A percentile compares a stretch with the other conserved stretches of the same genome.
Conservation (phyloP, 768 basidiomycete species). For the Mycena leptocephala region DNA sequence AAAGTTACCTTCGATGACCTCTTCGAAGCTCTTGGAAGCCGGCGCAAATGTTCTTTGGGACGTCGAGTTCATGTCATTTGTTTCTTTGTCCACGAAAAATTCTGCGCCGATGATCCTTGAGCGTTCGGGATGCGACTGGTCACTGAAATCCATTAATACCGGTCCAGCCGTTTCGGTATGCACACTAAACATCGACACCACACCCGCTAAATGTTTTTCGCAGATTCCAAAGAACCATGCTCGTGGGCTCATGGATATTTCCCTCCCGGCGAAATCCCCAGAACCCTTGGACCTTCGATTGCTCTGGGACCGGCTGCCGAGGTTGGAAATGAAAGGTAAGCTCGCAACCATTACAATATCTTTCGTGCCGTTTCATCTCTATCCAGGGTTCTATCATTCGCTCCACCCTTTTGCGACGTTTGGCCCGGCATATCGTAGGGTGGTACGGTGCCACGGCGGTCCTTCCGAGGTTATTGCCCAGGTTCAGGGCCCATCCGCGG, state of each 20-base stretch:
- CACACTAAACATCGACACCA: too few species aligned
- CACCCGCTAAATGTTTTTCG: too few species aligned
- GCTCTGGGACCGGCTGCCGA: not conserved
- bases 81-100: not conserved
- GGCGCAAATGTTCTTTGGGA: not conserved
- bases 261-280: not conserved
- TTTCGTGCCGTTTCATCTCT: not conserved
- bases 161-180: not conserved
- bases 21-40: not conserved
- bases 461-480: not conserved
- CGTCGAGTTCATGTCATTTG: not conserved
- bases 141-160: not conserved
- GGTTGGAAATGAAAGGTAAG: not conserved
- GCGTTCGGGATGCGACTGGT: not conserved
- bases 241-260: not conserved
- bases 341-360: too few species aligned
- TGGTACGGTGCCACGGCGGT: not conserved
- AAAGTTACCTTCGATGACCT: not conserved
- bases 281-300: not conserved
- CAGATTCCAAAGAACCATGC: not conserved
- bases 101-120: not conserved
- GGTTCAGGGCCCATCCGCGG: not conserved
- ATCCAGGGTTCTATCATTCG: not conserved
- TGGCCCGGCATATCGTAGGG: not conserved
- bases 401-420: not conserved